A percentile compares a stretch with the other conserved stretches of the same genome.
phyloP scores from a whole-genome alignment of 441 rosid genomes.

The Pelargonium myrrhifolium region DNA sequence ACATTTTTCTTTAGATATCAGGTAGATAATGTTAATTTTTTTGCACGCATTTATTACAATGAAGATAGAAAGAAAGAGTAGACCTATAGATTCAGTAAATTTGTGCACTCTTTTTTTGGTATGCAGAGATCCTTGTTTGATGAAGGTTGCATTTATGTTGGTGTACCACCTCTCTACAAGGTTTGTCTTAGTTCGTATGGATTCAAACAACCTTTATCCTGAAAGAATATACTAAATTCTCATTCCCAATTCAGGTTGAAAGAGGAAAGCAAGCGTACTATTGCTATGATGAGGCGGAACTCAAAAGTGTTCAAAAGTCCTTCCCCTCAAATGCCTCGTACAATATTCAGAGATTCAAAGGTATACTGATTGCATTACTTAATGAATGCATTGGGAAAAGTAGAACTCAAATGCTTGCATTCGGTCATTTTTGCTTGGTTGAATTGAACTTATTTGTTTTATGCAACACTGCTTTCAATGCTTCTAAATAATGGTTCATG shows the following conservation, averaged over 20 bases:
- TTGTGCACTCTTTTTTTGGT: conserved; percentile 15
- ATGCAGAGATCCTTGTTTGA: conserved; percentile 82
- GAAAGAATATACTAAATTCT: conserved; percentile 6
- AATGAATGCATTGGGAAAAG: neutral
- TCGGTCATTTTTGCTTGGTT: neutral
- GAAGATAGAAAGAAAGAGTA: neutral
- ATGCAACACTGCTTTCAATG: neutral
- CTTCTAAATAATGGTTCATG: neutral
- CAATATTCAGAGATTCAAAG: conserved; percentile 88
- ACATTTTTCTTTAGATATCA: conserved; percentile 95
- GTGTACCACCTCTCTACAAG: conserved; percentile 97
- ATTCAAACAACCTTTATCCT: conserved; percentile 7
- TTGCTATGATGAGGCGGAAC: conserved; percentile 63
- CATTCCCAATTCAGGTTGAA: conserved; percentile 54
- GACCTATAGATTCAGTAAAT: neutral
- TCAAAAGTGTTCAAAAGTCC: conserved; percentile 40
- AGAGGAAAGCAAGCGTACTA: conserved; percentile 69
- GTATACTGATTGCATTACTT: conserved; percentile 22
- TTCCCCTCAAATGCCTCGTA: conserved; percentile 74
- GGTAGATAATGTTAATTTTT: conserved; percentile 37
- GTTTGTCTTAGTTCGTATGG: conserved; percentile 29
- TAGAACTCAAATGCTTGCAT: neutral
- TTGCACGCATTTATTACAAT: too few species aligned
- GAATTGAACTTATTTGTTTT: neutral
- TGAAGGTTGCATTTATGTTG: conserved; percentile 84